These are phyloP conservation scores for Umbelopsis ramanniana DNA, from an alignment of 192 early-diverging fungal species.

Conservation along the genomic window DNA sequence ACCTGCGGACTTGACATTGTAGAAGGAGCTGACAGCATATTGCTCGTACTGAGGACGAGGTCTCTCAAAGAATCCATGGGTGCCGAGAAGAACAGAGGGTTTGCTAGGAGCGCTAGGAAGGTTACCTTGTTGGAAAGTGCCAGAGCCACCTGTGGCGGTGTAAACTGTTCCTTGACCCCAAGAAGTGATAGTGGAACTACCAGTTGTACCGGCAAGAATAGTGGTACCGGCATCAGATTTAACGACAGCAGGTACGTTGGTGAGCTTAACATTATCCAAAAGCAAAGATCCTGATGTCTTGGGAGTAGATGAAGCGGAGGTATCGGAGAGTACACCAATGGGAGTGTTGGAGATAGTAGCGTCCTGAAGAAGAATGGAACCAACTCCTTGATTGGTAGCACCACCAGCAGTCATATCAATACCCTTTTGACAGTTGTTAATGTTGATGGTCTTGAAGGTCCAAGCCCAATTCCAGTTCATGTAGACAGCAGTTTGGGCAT, in stretches of 20 bases:
- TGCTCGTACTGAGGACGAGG: conserved; percentile 45
- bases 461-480: conserved; percentile 53
- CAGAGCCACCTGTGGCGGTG: conserved; percentile 2
- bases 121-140: conserved; percentile 25
- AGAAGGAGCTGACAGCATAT: conserved; percentile 23
- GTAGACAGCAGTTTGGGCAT: conserved; percentile 40
- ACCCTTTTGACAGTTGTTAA: conserved; percentile 44
- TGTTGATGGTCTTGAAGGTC: conserved; percentile 41
- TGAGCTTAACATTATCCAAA: conserved; percentile 45
- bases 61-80: conserved; percentile 36
- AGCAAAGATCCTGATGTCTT: conserved; percentile 29
- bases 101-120: conserved; percentile 27
- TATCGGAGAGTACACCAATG: conserved; percentile 28
- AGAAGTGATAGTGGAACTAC: not conserved
- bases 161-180: conserved; percentile 32
- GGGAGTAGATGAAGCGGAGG: not conserved
- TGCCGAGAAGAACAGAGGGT: conserved; percentile 24
- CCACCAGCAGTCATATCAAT: conserved; percentile 42
- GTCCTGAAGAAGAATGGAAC: conserved; percentile 44
- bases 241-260: conserved; percentile 36
- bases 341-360: conserved; percentile 34
- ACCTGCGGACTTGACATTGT: conserved; percentile 37
- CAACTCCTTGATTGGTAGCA: conserved; percentile 24
- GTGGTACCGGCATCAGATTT: conserved; percentile 10
- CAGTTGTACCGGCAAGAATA: conserved; percentile 28